Evolutionary conservation across 169 alveolate species (phyloP), one percentile per base, ranked within the genome.

Genomic region (Plasmodium yoelii): DNA sequence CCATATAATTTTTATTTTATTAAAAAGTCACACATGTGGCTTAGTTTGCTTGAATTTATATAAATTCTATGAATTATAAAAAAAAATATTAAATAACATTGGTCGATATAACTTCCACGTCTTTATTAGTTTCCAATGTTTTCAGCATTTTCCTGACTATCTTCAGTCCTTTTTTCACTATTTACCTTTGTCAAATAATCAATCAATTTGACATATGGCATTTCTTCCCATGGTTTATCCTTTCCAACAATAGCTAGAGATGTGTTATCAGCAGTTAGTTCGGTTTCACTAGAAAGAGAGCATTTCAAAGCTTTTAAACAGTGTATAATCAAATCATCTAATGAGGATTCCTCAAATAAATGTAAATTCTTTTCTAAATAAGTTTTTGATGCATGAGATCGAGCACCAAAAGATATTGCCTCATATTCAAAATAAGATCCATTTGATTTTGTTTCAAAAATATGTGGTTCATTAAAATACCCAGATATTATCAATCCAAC

Each of bases 341-440:
- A 87, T n/a, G 93, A 67, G 34, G 91, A 90, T 24, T 92, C 75
- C 49, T 95, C 93, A 90, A 98, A 98, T 49, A 90, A 70, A 53
- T 96, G 97, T 70, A 94, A 95, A 94, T 97, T 94, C 73, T 97
- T 96, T 94, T 98, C 99, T 44, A 98, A 93, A 95, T 98, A 98
- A 9, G 99, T 98, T 94, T 97, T 98, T 19, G 99, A 98, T 12
- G 99, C 95, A 92, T 98, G 99, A n/a, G 98, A 96, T 65, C 99
- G 93, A 13, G 99, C 97, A 55, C 99, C 99, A 73, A 98, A 97
- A 13, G 99, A 99, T 92, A 97, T 93, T 18, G 99, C 98, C 75
- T 95, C 77, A 94, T 96, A 98, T 92, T 98, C 99, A 93, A 95
- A 96, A 92, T 95, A 98, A 74, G 97, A 97, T 26, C 99, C 99